Base-by-base conservation (phyloP, 371 early-diverging fungal species). In the Mortierella sp. region DNA sequence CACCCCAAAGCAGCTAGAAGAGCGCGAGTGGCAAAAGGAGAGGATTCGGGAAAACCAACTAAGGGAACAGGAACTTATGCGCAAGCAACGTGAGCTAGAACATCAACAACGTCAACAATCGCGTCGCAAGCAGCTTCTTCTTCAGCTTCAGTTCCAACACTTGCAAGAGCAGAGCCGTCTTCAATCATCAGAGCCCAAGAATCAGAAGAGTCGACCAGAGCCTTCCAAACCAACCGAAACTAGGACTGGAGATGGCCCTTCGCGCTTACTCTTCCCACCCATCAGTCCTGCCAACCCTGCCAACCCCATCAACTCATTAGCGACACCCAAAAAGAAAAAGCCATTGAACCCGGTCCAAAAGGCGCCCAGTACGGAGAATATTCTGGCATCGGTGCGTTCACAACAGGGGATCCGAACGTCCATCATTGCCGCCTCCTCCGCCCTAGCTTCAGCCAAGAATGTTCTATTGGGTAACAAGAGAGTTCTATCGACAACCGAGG, bases 321-420 rank as follows among this genome's bases (percentile, higher is more conserved):
- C 68, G 54, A 75, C 81, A 6, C 79, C 82, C 31, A 85, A 85
- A 54, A 85, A 85, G 73, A 85, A 85, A 70, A 85, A 85, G 28
- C 82, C 86, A 0, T 50, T 82, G 58, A 82, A 85, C n/a, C 86
- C 86, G 16, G 77, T 85, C 1, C 86, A 85, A 19, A 85, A 79
- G 38, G 82, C 86, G 0, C 82, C 82, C 24, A 82, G 82, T 26
- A 82, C 86, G 2, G 86, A 85, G 38, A 85, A 85, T 54, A 85
- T 85, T 52, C 48, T 85, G 60, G 86, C 86, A 0, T 76, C 82
- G 28, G 86, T 79, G 14, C 79, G 86, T 0, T 76, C 77, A 8
- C 5, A 74, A 70, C 52, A 74, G 34, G 42, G 65, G 9, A 65
- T 65, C 21, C 73, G 73, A 1, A 72, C 78, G 26, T 45, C 78